Base-by-base conservation (phyloP, 2,329 filamentous ascomycete genomes). In the Plenodomus tracheiphilus region DNA sequence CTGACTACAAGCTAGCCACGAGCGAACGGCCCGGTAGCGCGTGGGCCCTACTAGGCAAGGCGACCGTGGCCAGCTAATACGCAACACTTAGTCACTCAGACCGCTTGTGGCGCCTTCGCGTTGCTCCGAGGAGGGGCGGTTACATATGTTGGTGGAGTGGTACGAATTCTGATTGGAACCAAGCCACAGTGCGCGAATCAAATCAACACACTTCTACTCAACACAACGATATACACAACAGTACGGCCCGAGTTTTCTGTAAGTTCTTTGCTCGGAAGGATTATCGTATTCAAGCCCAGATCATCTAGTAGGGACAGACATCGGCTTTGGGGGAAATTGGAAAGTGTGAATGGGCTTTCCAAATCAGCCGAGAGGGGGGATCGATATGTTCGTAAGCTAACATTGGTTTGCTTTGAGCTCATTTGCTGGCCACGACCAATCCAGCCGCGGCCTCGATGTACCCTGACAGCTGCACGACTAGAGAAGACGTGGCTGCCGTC, bases 401-500 rank as follows among this genome's bases (percentile, higher is more conserved):
- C 38, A n/a, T n/a, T n/a, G n/a, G 16, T 32, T 32, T 32, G 28
- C 28, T 7, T 32, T 11, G 11, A 32, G 28, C 28, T 32, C 28
- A 32, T 32, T 32, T 32, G 28, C 11, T 32, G 13, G 28, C 28
- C 28, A 32, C 4, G 30, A 39, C 58, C 56, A 62, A 63, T 58
- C 39, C 40, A 39, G 34, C 28, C n/a, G 28, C 28, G 25, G 28
- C 21, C 21, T 17, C 46, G n/a, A 37, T 20, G 6, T 32, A 48
- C 47, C 54, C 54, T 54, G 43, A 44, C 37, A 34, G 37, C 39
- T 47, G 41, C 56, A 54, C 47, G 57, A 55, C 55, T 54, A 44
- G 58, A n/a, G n/a, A n/a, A n/a, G n/a, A 54, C 46, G 54, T 58
- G 58, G 58, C 53, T 54, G 49, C 55, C 56, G 52, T 55, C 52